These are phyloP conservation scores for Tetrahymena thermophila DNA, from an alignment of 73 alveolate genomes.

Conservation along the genomic window DNA sequence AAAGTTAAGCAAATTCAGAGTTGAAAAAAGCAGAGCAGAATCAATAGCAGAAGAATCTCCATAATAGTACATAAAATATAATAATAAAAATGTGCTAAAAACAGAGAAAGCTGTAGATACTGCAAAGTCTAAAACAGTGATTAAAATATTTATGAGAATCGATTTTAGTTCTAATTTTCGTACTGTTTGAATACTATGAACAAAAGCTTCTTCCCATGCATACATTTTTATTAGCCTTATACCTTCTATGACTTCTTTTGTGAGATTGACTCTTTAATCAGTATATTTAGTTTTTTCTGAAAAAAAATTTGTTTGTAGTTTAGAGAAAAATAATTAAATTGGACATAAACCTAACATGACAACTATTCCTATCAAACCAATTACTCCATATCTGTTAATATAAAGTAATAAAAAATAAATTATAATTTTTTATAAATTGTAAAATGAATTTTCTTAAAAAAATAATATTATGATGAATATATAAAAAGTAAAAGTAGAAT, in stretches of 20 bases:
- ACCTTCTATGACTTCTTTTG: conserved; percentile 34
- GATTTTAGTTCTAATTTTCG: background rate
- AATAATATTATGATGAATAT: background rate
- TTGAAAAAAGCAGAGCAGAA: background rate
- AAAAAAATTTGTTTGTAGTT: background rate
- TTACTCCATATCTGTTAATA: background rate
- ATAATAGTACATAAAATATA: background rate
- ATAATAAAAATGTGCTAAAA: background rate
- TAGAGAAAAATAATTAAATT: background rate
- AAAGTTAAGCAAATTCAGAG: background rate
- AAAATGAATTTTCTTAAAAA: background rate
- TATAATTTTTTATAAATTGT: background rate
- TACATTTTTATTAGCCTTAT: conserved; percentile 31
- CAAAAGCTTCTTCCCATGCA: conserved; percentile 45
- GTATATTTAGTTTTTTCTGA: background rate
- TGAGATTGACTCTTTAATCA: conserved; percentile 28
- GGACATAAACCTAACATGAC: background rate
- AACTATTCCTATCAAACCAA: background rate
- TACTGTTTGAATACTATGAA: background rate
- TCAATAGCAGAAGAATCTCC: background rate
- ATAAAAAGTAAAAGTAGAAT: too few species aligned
- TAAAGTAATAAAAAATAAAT: background rate
- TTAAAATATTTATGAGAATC: background rate
- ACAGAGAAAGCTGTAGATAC: background rate
- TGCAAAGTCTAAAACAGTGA: background rate